Evolutionary conservation across 345 rosid species (phyloP).

Genomic region (Heritiera littoralis): DNA sequence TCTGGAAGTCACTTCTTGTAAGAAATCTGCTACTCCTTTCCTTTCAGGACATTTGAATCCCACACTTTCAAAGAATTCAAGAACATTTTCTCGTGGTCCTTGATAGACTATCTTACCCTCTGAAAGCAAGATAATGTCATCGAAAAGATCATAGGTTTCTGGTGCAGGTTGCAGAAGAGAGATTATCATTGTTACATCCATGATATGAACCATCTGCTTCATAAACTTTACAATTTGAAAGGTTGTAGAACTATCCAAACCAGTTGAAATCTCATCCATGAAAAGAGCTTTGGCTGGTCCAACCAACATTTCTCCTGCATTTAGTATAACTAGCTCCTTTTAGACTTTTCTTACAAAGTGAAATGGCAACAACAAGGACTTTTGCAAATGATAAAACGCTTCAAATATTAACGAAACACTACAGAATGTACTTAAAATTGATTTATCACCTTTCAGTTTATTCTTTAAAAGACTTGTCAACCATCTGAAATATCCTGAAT

Average conservation of each 20-base stretch:
- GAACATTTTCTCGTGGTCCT: conserved; percentile 51
- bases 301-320: conserved; percentile 69
- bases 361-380: conserved; percentile 3
- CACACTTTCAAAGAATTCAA: conserved; percentile 49
- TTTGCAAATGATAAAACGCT: background rate
- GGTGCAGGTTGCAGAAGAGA: conserved; percentile 73
- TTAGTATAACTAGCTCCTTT: background rate
- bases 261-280: conserved; percentile 72
- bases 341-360: background rate
- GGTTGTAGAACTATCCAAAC: conserved; percentile 67
- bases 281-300: conserved; percentile 66
- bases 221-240: conserved; percentile 51
- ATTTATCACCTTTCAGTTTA: background rate
- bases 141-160: conserved; percentile 58
- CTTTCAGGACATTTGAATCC: conserved; percentile 66
- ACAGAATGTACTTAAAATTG: background rate
- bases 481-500: too few relatives aligned
- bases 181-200: conserved; percentile 56
- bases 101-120: conserved; percentile 65
- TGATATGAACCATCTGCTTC: conserved; percentile 67
- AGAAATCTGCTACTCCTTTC: conserved; percentile 61
- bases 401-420: background rate
- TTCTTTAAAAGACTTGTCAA: background rate
- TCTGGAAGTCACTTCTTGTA: conserved; percentile 61
- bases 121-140: conserved; percentile 57